Conservation (phyloP, 768 basidiomycete genomes). For the Royoungia palumana region DNA sequence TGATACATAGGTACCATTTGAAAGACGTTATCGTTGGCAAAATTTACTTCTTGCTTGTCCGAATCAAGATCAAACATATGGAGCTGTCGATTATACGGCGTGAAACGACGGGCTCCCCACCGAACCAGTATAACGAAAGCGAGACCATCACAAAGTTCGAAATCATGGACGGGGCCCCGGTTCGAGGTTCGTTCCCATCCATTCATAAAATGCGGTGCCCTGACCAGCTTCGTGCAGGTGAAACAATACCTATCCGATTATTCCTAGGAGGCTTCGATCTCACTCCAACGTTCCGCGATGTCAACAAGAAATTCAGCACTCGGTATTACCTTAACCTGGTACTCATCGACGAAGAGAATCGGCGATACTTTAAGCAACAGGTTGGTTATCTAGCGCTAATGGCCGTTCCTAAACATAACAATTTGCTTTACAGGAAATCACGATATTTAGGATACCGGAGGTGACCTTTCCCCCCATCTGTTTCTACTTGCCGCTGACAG, state of each 20-base stretch:
- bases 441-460: conserved; percentile 87
- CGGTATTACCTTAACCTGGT: conserved; percentile 97
- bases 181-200: conserved; percentile 60
- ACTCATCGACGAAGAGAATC: conserved; percentile 96
- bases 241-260: conserved; percentile 96
- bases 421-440: conserved; percentile 60
- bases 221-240: conserved; percentile 51
- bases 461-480: conserved; percentile 32
- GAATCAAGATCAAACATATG: conserved; percentile 99
- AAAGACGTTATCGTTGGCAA: conserved; percentile 99
- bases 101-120: conserved; percentile 94
- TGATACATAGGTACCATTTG: conserved; percentile 76
- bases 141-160: conserved; percentile 99
- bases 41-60: conserved; percentile 97
- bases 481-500: conserved; percentile 1
- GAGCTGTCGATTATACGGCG: conserved; percentile 96
- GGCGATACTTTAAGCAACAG: conserved; percentile 97
- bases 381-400: conserved; percentile 33
- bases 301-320: conserved; percentile 98
- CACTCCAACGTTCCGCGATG: conserved; percentile 97
- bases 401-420: neutral
- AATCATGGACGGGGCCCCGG: conserved; percentile 98
- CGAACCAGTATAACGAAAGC: conserved; percentile 99
- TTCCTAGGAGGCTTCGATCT: conserved; percentile 98
- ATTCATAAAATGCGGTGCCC: neutral